Percentiles rank a stretch among this genome's conserved stretches.
Evolutionary conservation across 2,329 filamentous ascomycete species (phyloP).

Genomic region (Xylariales sp.): DNA sequence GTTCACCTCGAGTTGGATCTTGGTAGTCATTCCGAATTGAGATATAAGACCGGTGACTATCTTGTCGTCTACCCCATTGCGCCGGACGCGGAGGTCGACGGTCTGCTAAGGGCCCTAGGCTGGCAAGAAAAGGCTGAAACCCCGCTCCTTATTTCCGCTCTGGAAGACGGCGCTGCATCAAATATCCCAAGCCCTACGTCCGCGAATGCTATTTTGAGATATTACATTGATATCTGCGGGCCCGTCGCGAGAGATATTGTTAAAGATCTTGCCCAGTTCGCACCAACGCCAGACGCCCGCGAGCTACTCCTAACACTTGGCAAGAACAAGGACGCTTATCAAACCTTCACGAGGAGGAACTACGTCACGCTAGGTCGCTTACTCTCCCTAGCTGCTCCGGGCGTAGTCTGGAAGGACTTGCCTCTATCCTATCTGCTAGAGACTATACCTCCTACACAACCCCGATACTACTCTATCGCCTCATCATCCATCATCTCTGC

Average conservation of each 20-base stretch:
- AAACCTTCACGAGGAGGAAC: constrained; percentile 6
- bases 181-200: constrained; percentile 12
- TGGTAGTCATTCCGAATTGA: constrained; percentile 13
- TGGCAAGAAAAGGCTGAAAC: constrained; percentile 5
- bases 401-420: constrained; percentile 14
- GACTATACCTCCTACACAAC: background rate
- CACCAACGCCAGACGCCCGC: constrained; percentile 9
- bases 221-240: constrained; percentile 8
- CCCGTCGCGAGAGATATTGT: constrained; percentile 11
- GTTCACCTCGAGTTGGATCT: constrained; percentile 15
- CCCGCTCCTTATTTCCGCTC: background rate
- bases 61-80: constrained; percentile 16
- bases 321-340: constrained; percentile 3
- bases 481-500: constrained; percentile 10
- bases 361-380: constrained; percentile 10
- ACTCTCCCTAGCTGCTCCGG: constrained; percentile 4
- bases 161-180: background rate
- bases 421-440: constrained; percentile 16
- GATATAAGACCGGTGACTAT: constrained; percentile 20
- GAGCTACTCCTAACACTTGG: constrained; percentile 1
- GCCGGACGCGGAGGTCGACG: background rate
- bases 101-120: background rate
- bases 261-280: constrained; percentile 14
- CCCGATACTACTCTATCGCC: constrained; percentile 11
- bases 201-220: constrained; percentile 3